A percentile compares a stretch with the other conserved stretches of the same genome.
These are phyloP conservation scores for Thymus quinquecostatus DNA, from an alignment of 257 asterid genomes.

Conservation along the genomic window DNA sequence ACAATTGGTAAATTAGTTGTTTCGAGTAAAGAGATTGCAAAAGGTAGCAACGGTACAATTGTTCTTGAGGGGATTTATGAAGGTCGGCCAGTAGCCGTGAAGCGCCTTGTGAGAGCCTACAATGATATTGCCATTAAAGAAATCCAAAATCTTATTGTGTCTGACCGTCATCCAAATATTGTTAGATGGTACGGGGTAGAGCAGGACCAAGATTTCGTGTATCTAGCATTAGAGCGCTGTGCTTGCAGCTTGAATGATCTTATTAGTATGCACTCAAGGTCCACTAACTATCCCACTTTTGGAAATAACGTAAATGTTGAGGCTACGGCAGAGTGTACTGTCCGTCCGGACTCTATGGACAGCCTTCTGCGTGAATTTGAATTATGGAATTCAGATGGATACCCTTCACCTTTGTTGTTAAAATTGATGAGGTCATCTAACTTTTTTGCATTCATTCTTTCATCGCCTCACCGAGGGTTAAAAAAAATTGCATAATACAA, in stretches of 20 bases:
- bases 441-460: slow-evolving; percentile 20
- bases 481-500: slow-evolving; percentile 11
- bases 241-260: slow-evolving; percentile 87
- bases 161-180: slow-evolving; percentile 88
- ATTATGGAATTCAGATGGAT: slow-evolving; percentile 68
- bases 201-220: slow-evolving; percentile 89
- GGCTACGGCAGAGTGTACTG: slow-evolving; percentile 40
- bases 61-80: slow-evolving; percentile 89
- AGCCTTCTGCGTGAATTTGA: slow-evolving; percentile 41
- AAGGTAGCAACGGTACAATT: slow-evolving; percentile 93
- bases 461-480: not conserved
- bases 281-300: slow-evolving; percentile 38
- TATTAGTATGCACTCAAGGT: slow-evolving; percentile 53
- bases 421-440: slow-evolving; percentile 76
- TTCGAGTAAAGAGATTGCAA: slow-evolving; percentile 75
- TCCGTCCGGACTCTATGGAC: slow-evolving; percentile 48
- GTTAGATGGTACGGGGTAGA: slow-evolving; percentile 93
- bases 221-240: slow-evolving; percentile 90
- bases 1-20: slow-evolving; percentile 77
- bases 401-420: slow-evolving; percentile 74
- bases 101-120: slow-evolving; percentile 87
- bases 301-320: slow-evolving; percentile 44
- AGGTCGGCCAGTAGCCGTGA: slow-evolving; percentile 91
- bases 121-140: slow-evolving; percentile 88
- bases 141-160: slow-evolving; percentile 82